Percentiles rank a stretch among this genome's conserved stretches.
phyloP scores from a whole-genome alignment of 1,139 yeast species.

The Pichia sp. region DNA sequence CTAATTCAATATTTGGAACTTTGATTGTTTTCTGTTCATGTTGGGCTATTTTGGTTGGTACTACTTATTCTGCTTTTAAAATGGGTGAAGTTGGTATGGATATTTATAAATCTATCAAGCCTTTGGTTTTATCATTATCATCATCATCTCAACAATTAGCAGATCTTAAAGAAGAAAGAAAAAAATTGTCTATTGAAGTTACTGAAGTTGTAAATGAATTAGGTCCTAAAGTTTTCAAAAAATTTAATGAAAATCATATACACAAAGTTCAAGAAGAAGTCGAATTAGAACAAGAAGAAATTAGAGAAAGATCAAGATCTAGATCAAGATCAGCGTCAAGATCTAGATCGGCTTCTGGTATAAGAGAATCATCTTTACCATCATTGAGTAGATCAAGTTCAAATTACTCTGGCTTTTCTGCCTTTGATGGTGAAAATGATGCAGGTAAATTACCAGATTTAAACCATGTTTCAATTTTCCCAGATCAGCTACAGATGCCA shows the following conservation, averaged over 20 bases:
- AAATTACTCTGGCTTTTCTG: conserved; percentile 26
- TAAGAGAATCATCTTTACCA: conserved; percentile 4
- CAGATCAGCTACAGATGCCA: conserved; percentile 20
- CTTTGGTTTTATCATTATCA: conserved; percentile 48
- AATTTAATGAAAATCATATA: conserved; percentile 26
- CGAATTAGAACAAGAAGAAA: conserved; percentile 22
- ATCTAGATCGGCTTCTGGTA: conserved; percentile 14
- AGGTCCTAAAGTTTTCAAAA: conserved; percentile 63
- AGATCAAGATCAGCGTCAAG: conserved; percentile 14
- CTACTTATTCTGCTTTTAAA: conserved; percentile 63
- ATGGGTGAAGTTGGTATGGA: conserved; percentile 78
- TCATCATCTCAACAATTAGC: conserved; percentile 44
- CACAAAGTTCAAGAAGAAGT: conserved; percentile 21
- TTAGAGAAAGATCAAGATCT: conserved; percentile 21
- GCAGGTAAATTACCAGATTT: conserved; percentile 24
- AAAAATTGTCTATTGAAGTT: conserved; percentile 45
- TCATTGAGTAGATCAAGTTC: conserved; percentile 17
- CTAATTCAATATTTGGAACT: conserved; percentile 34
- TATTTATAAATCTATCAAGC: conserved; percentile 60
- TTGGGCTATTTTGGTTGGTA: conserved; percentile 46
- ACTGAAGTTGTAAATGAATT: conserved; percentile 51
- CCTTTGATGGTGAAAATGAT: conserved; percentile 14
- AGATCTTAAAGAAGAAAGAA: conserved; percentile 44
- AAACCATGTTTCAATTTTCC: conserved; percentile 27
- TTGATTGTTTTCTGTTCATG: conserved; percentile 34